phyloP scores from a whole-genome alignment of 140 eudicot genomes.

The Bidens hawaiensis region DNA sequence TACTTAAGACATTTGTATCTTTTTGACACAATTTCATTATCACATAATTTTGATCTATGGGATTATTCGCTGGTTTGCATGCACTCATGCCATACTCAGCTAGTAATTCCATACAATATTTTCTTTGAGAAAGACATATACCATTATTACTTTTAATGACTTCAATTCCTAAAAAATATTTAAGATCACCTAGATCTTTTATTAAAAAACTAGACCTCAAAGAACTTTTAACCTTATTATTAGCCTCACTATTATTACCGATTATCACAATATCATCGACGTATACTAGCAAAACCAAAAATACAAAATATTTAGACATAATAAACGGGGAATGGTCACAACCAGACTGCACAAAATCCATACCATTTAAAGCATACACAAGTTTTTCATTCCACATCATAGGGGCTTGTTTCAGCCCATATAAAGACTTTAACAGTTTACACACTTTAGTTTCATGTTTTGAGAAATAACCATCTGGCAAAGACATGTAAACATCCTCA shows the following conservation, averaged over 20 bases:
- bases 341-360: too few relatives aligned
- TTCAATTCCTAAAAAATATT: background rate
- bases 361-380: too few relatives aligned
- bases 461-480: too few relatives aligned
- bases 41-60: background rate
- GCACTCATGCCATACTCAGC: background rate
- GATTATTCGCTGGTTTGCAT: background rate
- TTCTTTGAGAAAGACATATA: background rate
- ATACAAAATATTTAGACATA: too few relatives aligned
- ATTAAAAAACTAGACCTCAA: background rate
- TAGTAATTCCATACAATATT: background rate
- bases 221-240: background rate
- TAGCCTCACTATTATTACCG: background rate
- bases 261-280: background rate
- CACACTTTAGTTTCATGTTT: too few relatives aligned
- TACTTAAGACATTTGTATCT: too few relatives aligned
- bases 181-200: background rate
- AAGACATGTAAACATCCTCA: too few relatives aligned
- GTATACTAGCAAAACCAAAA: background rate
- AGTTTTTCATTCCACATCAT: too few relatives aligned
- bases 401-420: too few relatives aligned
- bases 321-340: too few relatives aligned
- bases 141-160: background rate
- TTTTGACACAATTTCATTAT: too few relatives aligned
- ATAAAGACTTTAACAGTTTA: too few relatives aligned